Percentiles rank a stretch among this genome's conserved stretches.
Conservation (phyloP, 495 filamentous ascomycete species). For the Hyphodiscus hymeniophilus region DNA sequence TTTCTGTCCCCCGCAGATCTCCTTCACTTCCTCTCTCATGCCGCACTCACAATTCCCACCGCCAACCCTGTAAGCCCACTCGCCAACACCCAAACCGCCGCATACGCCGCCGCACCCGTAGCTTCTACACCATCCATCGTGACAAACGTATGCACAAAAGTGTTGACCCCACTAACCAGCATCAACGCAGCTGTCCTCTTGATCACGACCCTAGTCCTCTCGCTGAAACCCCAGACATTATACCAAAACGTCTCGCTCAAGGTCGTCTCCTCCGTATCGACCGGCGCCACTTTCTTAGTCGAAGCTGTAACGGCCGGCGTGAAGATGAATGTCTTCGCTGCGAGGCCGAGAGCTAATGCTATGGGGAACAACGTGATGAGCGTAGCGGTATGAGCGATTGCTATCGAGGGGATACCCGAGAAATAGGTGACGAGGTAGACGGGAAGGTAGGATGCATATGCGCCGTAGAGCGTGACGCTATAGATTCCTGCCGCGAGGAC, state of each 20-base stretch:
- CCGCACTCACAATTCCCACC: slow-evolving; percentile 44
- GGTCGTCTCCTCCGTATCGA: slow-evolving; percentile 45
- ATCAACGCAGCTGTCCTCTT: slow-evolving; percentile 55
- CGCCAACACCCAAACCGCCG: slow-evolving; percentile 59
- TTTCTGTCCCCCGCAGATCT: background rate
- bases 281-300: slow-evolving; percentile 21
- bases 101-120: slow-evolving; percentile 59
- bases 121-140: slow-evolving; percentile 59
- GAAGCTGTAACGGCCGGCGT: slow-evolving; percentile 48
- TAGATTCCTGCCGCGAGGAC: slow-evolving; percentile 61
- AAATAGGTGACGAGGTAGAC: slow-evolving; percentile 62
- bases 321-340: slow-evolving; percentile 67
- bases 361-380: slow-evolving; percentile 50
- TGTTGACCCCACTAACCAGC: slow-evolving; percentile 48
- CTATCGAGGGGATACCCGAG: slow-evolving; percentile 54
- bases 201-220: slow-evolving; percentile 56
- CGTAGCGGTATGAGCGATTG: slow-evolving; percentile 49
- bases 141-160: slow-evolving; percentile 52
- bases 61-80: slow-evolving; percentile 47
- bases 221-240: slow-evolving; percentile 53
- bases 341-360: slow-evolving; percentile 47
- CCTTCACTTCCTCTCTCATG: slow-evolving; percentile 1
- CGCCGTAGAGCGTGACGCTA: slow-evolving; percentile 53
- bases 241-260: slow-evolving; percentile 51
- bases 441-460: slow-evolving; percentile 58